Evolutionary conservation across 108 stramenopile genomes (phyloP).

Genomic region (Chaetoceros muelleri): DNA sequence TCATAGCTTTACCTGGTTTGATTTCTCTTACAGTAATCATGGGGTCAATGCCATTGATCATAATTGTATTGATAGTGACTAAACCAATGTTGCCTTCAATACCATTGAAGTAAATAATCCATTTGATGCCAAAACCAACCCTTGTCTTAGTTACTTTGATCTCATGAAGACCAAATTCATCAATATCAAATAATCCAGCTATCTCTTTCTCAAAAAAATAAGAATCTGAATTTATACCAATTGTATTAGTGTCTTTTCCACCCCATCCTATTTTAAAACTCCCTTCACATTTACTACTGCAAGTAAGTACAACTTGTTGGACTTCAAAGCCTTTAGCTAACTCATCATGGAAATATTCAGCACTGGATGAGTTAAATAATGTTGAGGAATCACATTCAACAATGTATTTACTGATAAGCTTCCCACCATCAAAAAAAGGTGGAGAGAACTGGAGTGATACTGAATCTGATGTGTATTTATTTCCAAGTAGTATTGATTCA

Average conservation of each 20-base stretch:
- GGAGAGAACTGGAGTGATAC: too few relatives aligned
- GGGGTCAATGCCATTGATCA: constrained; percentile 55
- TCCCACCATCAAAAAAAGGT: constrained; percentile 48
- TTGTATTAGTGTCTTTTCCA: constrained; percentile 23
- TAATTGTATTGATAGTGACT: constrained; percentile 38
- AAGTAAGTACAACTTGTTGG: constrained; percentile 39
- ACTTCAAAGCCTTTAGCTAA: constrained; percentile 29
- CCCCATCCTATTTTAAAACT: constrained; percentile 51
- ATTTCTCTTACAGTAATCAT: constrained; percentile 37
- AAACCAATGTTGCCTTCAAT: constrained; percentile 57
- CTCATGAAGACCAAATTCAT: constrained; percentile 8
- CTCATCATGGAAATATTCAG: constrained; percentile 22
- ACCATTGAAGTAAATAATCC: constrained; percentile 56
- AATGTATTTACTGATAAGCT: constrained; percentile 27
- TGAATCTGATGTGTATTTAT: too few relatives aligned
- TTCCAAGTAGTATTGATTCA: too few relatives aligned
- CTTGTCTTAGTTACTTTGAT: constrained; percentile 29
- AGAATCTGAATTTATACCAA: constrained; percentile 32
- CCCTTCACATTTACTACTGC: constrained; percentile 32
- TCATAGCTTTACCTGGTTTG: constrained; percentile 46
- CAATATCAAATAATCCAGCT: constrained; percentile 16
- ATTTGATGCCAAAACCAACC: constrained; percentile 62
- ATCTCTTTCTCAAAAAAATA: constrained; percentile 30
- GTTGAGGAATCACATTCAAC: constrained; percentile 42
- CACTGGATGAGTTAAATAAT: constrained; percentile 13